Conservation (phyloP, 2,329 filamentous ascomycete genomes). For the Didymella sp. region DNA sequence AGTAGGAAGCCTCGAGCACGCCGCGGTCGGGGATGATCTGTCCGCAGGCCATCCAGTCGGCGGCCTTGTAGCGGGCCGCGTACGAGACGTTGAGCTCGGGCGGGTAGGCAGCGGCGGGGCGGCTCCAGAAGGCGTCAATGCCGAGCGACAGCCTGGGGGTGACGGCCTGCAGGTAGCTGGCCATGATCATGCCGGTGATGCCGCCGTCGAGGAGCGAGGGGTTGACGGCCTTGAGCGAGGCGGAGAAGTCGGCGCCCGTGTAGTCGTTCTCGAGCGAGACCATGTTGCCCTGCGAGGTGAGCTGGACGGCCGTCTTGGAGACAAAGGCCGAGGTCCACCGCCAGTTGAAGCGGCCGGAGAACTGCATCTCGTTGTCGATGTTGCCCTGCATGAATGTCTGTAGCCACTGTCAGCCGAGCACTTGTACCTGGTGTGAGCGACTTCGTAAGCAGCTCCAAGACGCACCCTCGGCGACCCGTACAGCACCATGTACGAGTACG, state of each 20-base stretch:
- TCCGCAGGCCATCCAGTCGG: conserved; percentile 90
- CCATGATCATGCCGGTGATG: conserved; percentile 92
- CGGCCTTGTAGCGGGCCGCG: conserved; percentile 86
- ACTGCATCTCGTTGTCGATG: conserved; percentile 87
- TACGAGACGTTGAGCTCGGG: conserved; percentile 94
- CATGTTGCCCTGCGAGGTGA: conserved; percentile 86
- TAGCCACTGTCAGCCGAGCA: background rate
- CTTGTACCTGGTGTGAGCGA: background rate
- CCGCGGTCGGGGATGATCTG: conserved; percentile 89
- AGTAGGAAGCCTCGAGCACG: conserved; percentile 84
- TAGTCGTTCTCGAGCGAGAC: conserved; percentile 96
- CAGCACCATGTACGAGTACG: conserved; percentile 92
- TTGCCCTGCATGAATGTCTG: conserved; percentile 96
- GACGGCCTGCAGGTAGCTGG: conserved; percentile 91
- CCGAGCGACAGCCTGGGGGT: conserved; percentile 87
- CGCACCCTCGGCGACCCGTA: conserved; percentile 91
- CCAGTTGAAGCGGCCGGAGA: conserved; percentile 91
- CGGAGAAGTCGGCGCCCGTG: conserved; percentile 89
- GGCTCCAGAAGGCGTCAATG: conserved; percentile 93
- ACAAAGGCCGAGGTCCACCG: conserved; percentile 82
- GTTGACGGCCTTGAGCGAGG: conserved; percentile 91
- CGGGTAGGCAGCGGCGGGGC: conserved; percentile 78
- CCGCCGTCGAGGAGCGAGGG: conserved; percentile 93
- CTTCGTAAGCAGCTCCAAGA: conserved; percentile 25
- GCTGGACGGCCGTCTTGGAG: conserved; percentile 86